Evolutionary conservation across 2,329 filamentous ascomycete species (phyloP).

Genomic region (Paraconiothyrium sp.): DNA sequence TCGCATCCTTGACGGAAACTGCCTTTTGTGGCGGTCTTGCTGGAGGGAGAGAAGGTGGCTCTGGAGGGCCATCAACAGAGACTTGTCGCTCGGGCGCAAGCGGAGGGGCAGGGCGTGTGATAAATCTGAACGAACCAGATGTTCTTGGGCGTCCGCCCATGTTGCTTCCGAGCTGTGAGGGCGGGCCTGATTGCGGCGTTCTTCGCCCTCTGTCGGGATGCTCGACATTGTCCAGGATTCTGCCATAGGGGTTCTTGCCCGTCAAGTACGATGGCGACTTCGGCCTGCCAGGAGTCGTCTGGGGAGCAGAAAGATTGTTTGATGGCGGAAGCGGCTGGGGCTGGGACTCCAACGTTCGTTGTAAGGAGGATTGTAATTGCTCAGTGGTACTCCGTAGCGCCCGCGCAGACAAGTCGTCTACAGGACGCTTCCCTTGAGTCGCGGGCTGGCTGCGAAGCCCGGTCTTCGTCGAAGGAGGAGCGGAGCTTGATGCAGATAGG

Average conservation of each 20-base stretch:
- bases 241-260: constrained; percentile 46
- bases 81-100: constrained; percentile 22
- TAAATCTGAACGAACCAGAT: constrained; percentile 29
- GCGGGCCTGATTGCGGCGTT: constrained; percentile 19
- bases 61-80: constrained; percentile 16
- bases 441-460: constrained; percentile 24
- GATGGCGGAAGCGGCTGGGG: constrained; percentile 17
- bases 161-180: constrained; percentile 34
- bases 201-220: constrained; percentile 31
- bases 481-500: constrained; percentile 30
- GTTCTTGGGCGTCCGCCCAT: constrained; percentile 31
- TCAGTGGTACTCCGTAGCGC: constrained; percentile 13
- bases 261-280: constrained; percentile 40
- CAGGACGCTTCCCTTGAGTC: constrained; percentile 25
- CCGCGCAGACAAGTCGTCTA: constrained; percentile 17
- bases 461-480: constrained; percentile 24
- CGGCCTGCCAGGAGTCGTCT: constrained; percentile 19
- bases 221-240: constrained; percentile 35
- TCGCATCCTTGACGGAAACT: constrained; percentile 38
- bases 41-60: constrained; percentile 14
- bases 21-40: constrained; percentile 24
- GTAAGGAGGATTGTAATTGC: constrained; percentile 20
- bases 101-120: constrained; percentile 26
- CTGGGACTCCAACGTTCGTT: constrained; percentile 20
- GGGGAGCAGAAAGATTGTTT: constrained; percentile 18